Evolutionary conservation across 768 basidiomycete species (phyloP), one percentile per base, ranked within the genome.

Genomic region (Tephrocybe sp.): DNA sequence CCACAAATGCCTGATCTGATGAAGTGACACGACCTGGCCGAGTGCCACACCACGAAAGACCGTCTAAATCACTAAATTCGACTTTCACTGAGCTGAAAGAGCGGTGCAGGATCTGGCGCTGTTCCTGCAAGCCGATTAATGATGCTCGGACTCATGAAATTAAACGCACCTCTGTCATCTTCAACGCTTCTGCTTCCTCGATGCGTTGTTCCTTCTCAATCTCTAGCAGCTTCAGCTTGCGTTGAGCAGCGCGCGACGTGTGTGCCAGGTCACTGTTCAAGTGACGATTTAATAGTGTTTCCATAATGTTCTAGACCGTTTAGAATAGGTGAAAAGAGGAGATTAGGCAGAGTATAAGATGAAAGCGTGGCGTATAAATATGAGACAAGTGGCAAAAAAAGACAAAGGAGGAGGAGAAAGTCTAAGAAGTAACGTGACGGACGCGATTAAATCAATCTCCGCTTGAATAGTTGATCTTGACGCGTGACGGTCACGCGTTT

Each of bases 1-100:
- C 60, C 2, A 64, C 57, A 25, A 69, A 72, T 4, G 62, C 54
- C 38, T 52, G 56, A 4, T 44, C 51, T 13, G 45, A 39, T n/a
- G 39, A 35, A 27, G 43, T 32, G 2, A 51, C 27, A 19, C 34
- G 21, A 18, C 5, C 16, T 32, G 43, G 45, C 19, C 24, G 48
- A 25, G n/a, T 43, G 18, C 37, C 13, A 11, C 13, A 18, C 82
- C 81, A 81, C 30, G 74, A 70, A 28, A 80, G 64, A 0, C 83
- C 83, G 47, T 84, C 83, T 13, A 84, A 71, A 61, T 84, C 83
- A 47, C 72, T 70, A 57, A 83, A 84, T 54, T 84, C 82, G 7
- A 76, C 76, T 53, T 84, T 84, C 27, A 84, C 82, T 4, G 71
- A 71, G 18, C 61, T 68, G 56, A 84, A 84, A 1, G 81, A 75